Evolutionary conservation across 2,329 filamentous ascomycete genomes (phyloP).

Genomic region (Arthrobotrys conoides): DNA sequence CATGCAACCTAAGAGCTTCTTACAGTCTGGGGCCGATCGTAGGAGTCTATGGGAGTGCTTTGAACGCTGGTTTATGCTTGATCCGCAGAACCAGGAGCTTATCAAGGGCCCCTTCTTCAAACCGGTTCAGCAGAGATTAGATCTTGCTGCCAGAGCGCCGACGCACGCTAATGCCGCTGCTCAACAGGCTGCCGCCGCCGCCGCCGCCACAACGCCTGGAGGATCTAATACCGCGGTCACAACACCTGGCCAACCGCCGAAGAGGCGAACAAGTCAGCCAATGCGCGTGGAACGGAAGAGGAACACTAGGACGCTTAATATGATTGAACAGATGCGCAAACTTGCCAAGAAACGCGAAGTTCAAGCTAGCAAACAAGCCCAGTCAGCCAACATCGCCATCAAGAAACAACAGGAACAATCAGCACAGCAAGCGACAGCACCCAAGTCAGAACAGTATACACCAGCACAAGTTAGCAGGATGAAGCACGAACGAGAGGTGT

Average conservation of each 20-base stretch:
- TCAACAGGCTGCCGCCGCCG: slow-evolving; percentile 67
- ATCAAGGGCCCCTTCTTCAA: slow-evolving; percentile 96
- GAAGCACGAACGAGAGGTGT: slow-evolving; percentile 87
- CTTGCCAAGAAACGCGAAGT: slow-evolving; percentile 94
- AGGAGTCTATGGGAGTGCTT: slow-evolving; percentile 99
- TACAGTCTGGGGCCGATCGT: slow-evolving; percentile 87
- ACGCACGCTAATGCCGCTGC: slow-evolving; percentile 74
- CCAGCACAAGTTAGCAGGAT: slow-evolving; percentile 92
- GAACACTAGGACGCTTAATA: slow-evolving; percentile 85
- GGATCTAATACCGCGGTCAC: slow-evolving; percentile 69
- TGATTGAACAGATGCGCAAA: slow-evolving; percentile 96
- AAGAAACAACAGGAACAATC: slow-evolving; percentile 84
- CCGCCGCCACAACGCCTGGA: slow-evolving; percentile 68
- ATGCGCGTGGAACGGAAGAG: slow-evolving; percentile 87
- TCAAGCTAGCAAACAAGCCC: slow-evolving; percentile 86
- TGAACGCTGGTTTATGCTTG: slow-evolving; percentile 92
- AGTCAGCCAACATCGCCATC: slow-evolving; percentile 75
- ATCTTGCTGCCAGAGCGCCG: slow-evolving; percentile 71
- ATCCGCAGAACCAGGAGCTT: slow-evolving; percentile 92
- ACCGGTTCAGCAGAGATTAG: slow-evolving; percentile 75
- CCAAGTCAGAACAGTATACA: slow-evolving; percentile 76
- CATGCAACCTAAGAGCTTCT: slow-evolving; percentile 79
- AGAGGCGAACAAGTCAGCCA: slow-evolving; percentile 81
- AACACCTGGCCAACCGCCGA: slow-evolving; percentile 66
- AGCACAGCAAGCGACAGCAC: slow-evolving; percentile 69